These are phyloP conservation scores for Alternaria sp. DNA, from an alignment of 2,329 filamentous ascomycete genomes.

Conservation along the genomic window DNA sequence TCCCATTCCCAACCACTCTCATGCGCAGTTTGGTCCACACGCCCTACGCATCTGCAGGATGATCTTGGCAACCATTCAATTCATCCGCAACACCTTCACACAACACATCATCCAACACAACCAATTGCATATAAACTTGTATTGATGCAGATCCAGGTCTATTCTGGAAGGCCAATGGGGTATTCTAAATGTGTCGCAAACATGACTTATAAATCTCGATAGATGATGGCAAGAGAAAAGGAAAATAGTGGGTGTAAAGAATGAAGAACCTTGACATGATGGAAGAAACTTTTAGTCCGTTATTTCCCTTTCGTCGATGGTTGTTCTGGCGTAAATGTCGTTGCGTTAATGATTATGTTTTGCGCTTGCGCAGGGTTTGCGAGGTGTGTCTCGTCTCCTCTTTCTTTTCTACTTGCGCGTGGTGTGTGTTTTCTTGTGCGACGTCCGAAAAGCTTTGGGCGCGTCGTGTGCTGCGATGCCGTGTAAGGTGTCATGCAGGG, in stretches of 20 bases:
- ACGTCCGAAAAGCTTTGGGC: not conserved
- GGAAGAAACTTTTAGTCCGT: not conserved
- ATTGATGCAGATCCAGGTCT: not conserved
- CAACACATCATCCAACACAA: not conserved
- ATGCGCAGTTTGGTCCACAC: not conserved
- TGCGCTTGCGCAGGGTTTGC: not conserved
- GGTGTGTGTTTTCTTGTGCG: not conserved
- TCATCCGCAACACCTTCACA: not conserved
- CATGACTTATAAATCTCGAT: not conserved
- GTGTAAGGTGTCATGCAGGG: not conserved
- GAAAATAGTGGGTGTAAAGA: not conserved
- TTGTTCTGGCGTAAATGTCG: slow-evolving; percentile 14
- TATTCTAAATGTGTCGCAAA: not conserved
- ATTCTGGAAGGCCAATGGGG: not conserved
- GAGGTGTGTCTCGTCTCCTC: not conserved
- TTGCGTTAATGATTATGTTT: slow-evolving; percentile 1
- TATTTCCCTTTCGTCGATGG: not conserved
- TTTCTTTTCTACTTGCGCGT: not conserved
- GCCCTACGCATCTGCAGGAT: not conserved
- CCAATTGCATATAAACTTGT: not conserved
- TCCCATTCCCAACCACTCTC: not conserved
- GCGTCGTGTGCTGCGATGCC: not conserved
- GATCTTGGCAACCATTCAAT: not conserved
- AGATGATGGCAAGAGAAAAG: not conserved
- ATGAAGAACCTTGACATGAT: not conserved